Evolutionary conservation across 192 early-diverging fungal species (phyloP), one percentile per base, ranked within the genome.

Genomic region (Gorgonomyces haynaldii): DNA sequence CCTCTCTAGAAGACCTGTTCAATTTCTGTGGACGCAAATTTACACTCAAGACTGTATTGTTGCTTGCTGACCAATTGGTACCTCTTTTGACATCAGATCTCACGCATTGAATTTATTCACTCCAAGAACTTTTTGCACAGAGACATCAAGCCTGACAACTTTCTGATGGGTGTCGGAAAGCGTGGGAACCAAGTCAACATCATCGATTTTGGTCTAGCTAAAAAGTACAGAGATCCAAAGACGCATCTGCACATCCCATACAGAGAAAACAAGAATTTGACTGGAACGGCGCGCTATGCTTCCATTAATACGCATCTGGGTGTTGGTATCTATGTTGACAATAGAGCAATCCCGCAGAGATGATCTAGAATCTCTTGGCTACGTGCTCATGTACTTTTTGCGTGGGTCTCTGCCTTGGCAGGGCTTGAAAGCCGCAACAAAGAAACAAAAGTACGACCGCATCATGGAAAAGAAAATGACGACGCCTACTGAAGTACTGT

Each of bases 381-480:
- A 79, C 40, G 72, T 79, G 7, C 60, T 79, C 26, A 79, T 79
- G 75, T 79, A 79, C 55, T 79, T 79, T 43, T 72, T 63, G 38
- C 56, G 77, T 8, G 77, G 77, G 12, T 70, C 71, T 3, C 50
- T 79, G 22, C 77, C 77, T 12, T 79, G 77, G 76, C 76, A 79
- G 49, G 76, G 76, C 2, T 52, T 79, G 22, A 78, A 78, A 37
- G 76, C 76, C 1, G 71, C 74, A 2, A 79, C 73, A 7, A 79
- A 79, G 58, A 79, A 79, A 55, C 74, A 79, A 58, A 79, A 78
- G 56, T 79, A 79, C 53, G 76, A 79, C 53, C 54, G 74, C 12
- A 79, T 79, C 45, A 78, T 78, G 77, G 77, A 79, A 56, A 79
- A 79, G 69, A 79, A 79, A 52, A 79, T 79, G 77, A 79, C 74